These are phyloP conservation scores for Heliosperma pusillum DNA, from an alignment of 148 eudicot genomes.

Conservation along the genomic window DNA sequence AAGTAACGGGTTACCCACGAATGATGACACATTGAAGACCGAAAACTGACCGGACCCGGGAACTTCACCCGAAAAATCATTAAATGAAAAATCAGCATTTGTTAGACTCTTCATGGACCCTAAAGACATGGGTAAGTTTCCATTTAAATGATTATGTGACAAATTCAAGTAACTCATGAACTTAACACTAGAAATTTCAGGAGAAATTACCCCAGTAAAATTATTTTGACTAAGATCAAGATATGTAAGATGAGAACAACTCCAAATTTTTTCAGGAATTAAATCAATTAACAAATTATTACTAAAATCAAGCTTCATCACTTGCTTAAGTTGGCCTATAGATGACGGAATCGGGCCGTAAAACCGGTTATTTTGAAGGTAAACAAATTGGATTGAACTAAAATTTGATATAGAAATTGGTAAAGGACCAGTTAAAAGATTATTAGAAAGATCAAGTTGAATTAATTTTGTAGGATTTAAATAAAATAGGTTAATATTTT, in stretches of 20 bases:
- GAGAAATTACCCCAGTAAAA: conserved; percentile 73
- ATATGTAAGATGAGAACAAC: conserved; percentile 61
- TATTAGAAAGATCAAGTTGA: conserved; percentile 69
- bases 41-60: conserved; percentile 75
- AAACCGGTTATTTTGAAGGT: conserved; percentile 59
- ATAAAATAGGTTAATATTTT: conserved; percentile 30
- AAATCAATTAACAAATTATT: conserved; percentile 51
- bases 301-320: conserved; percentile 58
- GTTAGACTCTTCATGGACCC: conserved; percentile 88
- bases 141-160: conserved; percentile 64
- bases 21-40: conserved; percentile 73
- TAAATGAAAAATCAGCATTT: conserved; percentile 82
- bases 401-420: conserved; percentile 69
- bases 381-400: conserved; percentile 58
- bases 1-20: conserved; percentile 72
- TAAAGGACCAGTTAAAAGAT: conserved; percentile 59
- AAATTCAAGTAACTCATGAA: conserved; percentile 74
- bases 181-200: conserved; percentile 49
- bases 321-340: conserved; percentile 55
- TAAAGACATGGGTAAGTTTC: conserved; percentile 58
- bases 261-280: conserved; percentile 67
- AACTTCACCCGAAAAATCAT: conserved; percentile 66
- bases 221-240: conserved; percentile 90
- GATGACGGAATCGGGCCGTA: conserved; percentile 72
- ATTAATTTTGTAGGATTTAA: conserved; percentile 45